Percentiles rank a stretch among this genome's conserved stretches.
phyloP scores from a whole-genome alignment of 192 early-diverging fungal genomes.

The Umbelopsis sp. region DNA sequence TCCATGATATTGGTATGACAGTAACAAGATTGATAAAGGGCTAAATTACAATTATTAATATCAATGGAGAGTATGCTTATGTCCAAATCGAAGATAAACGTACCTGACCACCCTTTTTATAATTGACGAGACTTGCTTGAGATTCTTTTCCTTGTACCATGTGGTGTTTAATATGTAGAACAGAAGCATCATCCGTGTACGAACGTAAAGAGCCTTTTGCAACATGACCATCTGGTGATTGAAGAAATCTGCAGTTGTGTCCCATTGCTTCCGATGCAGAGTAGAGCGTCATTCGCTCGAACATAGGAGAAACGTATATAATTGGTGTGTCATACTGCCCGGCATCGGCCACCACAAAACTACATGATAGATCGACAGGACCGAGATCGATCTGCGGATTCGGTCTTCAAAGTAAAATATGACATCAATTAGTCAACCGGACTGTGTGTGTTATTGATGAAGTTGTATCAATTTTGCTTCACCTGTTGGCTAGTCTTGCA shows the following conservation, averaged over 20 bases:
- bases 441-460: neutral
- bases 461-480: too few relatives aligned
- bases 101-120: constrained; percentile 66
- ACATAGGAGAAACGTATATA: constrained; percentile 66
- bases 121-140: constrained; percentile 69
- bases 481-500: constrained; percentile 28
- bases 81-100: neutral
- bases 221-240: constrained; percentile 56
- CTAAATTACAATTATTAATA: neutral
- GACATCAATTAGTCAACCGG: neutral
- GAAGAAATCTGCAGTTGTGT: constrained; percentile 53
- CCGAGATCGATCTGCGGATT: constrained; percentile 38
- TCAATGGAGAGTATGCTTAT: neutral
- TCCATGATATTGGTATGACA: constrained; percentile 57
- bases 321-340: constrained; percentile 62
- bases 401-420: constrained; percentile 10
- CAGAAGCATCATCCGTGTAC: constrained; percentile 59
- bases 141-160: constrained; percentile 57
- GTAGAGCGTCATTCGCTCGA: constrained; percentile 63
- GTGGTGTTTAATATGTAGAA: constrained; percentile 53
- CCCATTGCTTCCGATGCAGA: constrained; percentile 44
- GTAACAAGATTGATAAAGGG: constrained; percentile 74
- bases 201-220: constrained; percentile 47
- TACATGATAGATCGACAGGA: constrained; percentile 34
- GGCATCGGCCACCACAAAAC: constrained; percentile 50